Conservation (phyloP, 2,329 filamentous ascomycete genomes). For the Tolypocladium album region DNA sequence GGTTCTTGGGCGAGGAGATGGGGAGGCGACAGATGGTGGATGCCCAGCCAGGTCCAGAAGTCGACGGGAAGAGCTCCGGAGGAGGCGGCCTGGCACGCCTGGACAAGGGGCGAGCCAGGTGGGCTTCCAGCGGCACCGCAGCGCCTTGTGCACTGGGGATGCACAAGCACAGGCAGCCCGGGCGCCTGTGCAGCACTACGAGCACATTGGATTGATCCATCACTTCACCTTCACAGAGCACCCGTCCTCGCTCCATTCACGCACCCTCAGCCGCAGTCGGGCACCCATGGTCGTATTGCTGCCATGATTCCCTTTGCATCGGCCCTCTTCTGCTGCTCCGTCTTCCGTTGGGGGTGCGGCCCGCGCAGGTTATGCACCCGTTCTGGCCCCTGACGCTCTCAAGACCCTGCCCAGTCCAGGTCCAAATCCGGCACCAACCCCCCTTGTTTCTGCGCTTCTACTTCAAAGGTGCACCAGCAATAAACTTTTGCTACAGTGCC, state of each 20-base stretch:
- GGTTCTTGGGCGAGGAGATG: conserved; percentile 14
- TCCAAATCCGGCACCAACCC: background rate
- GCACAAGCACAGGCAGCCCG: background rate
- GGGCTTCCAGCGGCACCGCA: background rate
- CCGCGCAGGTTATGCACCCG: background rate
- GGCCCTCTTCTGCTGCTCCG: background rate
- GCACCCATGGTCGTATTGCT: background rate
- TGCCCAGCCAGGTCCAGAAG: conserved; percentile 4
- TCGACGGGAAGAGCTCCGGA: conserved; percentile 7
- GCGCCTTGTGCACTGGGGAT: background rate
- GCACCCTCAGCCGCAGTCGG: background rate
- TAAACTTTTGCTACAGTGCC: background rate
- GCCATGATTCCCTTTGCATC: background rate
- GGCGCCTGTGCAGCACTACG: background rate
- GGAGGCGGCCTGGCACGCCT: conserved; percentile 10
- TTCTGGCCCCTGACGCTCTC: background rate
- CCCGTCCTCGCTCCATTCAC: background rate
- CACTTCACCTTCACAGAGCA: background rate
- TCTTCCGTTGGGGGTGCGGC: background rate
- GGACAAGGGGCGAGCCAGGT: conserved; percentile 11
- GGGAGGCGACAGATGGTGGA: conserved; percentile 12
- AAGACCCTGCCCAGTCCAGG: background rate
- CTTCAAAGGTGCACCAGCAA: background rate
- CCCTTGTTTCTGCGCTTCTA: background rate
- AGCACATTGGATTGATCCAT: background rate